Base-by-base conservation (phyloP, 345 rosid species). In the Streptanthus diversifolius region DNA sequence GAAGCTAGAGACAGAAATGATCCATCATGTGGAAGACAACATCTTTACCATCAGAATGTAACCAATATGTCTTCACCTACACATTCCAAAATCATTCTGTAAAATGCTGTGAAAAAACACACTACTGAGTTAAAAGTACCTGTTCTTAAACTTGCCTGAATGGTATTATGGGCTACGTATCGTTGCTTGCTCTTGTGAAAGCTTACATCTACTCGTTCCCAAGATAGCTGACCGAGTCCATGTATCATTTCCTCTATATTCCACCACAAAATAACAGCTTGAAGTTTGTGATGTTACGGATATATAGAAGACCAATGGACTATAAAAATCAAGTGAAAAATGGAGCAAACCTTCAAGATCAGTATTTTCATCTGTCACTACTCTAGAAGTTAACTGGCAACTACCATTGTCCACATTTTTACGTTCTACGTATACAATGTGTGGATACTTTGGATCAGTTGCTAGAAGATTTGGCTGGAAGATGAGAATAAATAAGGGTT, bases 191-290 rank as follows among this genome's bases (percentile, higher is more conserved):
- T 93, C 71, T 83, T 85, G 71, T 80, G 89, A 81, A 93, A 93
- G 83, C 96, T 93, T 55, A 93, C 98, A 79, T 93, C 93, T 24
- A 93, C 83, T 49, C 97, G 85, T 76, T 93, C 97, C 98, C 98
- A 90, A 8, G 86, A 77, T 66, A 93, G 84, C 74, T 88, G 96
- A 40, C 80, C 74, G 7, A 93, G 90, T 66, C 96, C 98, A 68
- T 74, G 83, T 47, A 93, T 83, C 96, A 93, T 90, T 82, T 84
- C 85, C 86, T 93, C 97, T 90, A 67, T 77, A 81, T 15, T 68
- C 18, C 68, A 76, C 36, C 36, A 76, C 56, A 58, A 45, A 59
- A 32, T 12, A 64, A 32, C n/a, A 15, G 6, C 2, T 13, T 30
- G 11, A 67, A 30, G 33, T 59, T 58, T 59, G 1, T n/a, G 54